Base-by-base conservation (phyloP, 345 rosid genomes). In the Hypericum perforatum region DNA sequence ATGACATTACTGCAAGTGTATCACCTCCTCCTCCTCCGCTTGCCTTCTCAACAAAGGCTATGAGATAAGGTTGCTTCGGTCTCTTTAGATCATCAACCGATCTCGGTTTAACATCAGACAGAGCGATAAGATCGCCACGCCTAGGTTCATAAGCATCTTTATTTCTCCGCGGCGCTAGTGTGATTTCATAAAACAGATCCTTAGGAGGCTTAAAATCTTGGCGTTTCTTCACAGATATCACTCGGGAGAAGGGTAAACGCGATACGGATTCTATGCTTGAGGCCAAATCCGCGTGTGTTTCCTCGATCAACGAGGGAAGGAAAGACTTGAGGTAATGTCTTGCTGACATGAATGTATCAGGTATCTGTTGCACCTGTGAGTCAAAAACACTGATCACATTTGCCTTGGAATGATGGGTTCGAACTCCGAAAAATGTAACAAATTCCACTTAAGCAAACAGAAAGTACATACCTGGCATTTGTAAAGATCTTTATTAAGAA, bases 361-460 rank as follows among this genome's bases (percentile, higher is more conserved):
- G 81, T n/a, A 76, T 76, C 47, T 67, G 64, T 6, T n/a, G 39
- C 6, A 73, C 73, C 81, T 76, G 68, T n/a, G 53, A 15, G 55
- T 68, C n/a, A n/a, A n/a, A n/a, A n/a, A n/a, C n/a, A n/a, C n/a
- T n/a, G n/a, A n/a, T n/a, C n/a, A n/a, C n/a, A n/a, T n/a, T n/a
- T n/a, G n/a, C n/a, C n/a, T n/a, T n/a, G n/a, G n/a, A n/a, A n/a
- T n/a, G n/a, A n/a, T n/a, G n/a, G n/a, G n/a, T n/a, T n/a, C n/a
- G n/a, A n/a, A n/a, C n/a, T n/a, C n/a, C n/a, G n/a, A n/a, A n/a
- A n/a, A n/a, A n/a, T n/a, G n/a, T n/a, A n/a, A n/a, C n/a, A n/a
- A n/a, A n/a, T n/a, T n/a, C n/a, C n/a, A n/a, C n/a, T n/a, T n/a
- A n/a, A n/a, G n/a, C n/a, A n/a, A n/a, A n/a, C n/a, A n/a, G n/a